A percentile compares a stretch with the other conserved stretches of the same genome.
Evolutionary conservation across 352 stramenopile genomes (phyloP).

Genomic region (Globisporangium nagaii): DNA sequence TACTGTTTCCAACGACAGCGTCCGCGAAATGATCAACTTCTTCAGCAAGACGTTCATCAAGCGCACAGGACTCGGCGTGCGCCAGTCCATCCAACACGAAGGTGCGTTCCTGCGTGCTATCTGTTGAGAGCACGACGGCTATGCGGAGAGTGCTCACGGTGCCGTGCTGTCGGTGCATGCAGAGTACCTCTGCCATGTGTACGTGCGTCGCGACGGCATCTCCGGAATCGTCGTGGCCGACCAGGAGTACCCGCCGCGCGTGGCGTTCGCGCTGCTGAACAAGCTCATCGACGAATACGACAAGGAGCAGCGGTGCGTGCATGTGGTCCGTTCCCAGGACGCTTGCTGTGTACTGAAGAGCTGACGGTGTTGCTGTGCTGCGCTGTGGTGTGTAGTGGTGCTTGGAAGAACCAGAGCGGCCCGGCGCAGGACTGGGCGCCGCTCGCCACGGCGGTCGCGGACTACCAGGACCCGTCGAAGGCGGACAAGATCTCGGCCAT

Average conservation of each 20-base stretch:
- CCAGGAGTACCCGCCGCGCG: conserved; percentile 96
- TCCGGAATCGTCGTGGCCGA: conserved; percentile 96
- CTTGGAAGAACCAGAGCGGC: conserved; percentile 52
- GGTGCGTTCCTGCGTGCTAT: conserved; percentile 29
- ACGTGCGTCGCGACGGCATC: conserved; percentile 95
- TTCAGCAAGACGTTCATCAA: conserved; percentile 99
- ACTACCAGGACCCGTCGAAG: conserved; percentile 97
- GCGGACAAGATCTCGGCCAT: conserved; percentile 99
- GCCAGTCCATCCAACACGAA: conserved; percentile 98
- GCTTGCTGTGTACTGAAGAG: no score
- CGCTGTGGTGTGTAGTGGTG: conserved; percentile 30
- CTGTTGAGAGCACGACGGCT: no score
- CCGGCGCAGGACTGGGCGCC: conserved; percentile 87
- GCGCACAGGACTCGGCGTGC: conserved; percentile 92
- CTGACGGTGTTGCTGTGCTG: no score
- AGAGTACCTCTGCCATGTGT: conserved; percentile 98
- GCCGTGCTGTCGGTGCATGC: conserved; percentile 1
- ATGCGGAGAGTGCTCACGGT: conserved; percentile 3
- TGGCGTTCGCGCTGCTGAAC: conserved; percentile 97
- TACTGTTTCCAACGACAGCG: conserved; percentile 25
- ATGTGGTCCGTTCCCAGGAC: no score
- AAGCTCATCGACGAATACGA: conserved; percentile 96
- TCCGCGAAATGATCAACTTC: conserved; percentile 99
- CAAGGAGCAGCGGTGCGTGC: conserved; percentile 46
- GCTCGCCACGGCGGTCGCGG: conserved; percentile 89